Base-by-base conservation (phyloP, 2,329 filamentous ascomycete species). In the Fusarium chuoi region DNA sequence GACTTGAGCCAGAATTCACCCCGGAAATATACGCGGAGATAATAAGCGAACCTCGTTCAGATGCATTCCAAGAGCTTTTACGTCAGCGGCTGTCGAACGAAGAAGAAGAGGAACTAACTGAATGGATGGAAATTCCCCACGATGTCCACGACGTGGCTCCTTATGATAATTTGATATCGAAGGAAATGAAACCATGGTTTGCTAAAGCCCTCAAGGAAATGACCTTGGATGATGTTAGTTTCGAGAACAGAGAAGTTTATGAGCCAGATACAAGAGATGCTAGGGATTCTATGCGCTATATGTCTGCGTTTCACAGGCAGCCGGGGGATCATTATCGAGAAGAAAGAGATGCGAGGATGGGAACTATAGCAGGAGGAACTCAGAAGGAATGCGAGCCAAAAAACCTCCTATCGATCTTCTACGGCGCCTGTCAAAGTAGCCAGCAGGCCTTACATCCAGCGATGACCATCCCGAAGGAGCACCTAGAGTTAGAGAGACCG, bases 271-370 rank as follows among this genome's bases (percentile, higher is more conserved):
- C 17, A 1, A 33, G 30, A 17, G 61, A 57, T 18, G 44, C 39
- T 8, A 49, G 36, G 14, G 36, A 51, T 7, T 14, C 64, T 14
- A 45, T 67, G 30, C 7, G 30, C 7, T 64, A 28, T 15, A 36
- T 49, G 6, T 64, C 59, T 6, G n/a, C 42, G 9, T 83, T 49
- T 12, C 44, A 35, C 0, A 41, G 13, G 0, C 7, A 33, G 4
- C 44, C 44, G 0, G 33, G 26, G 6, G 44, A 59, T 17, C 35
- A 48, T n/a, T 26, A 38, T 28, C 12, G 18, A 36, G 48, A 52
- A 9, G 5, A 15, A 28, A n/a, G n/a, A n/a, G n/a, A n/a, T n/a
- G n/a, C n/a, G n/a, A n/a, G n/a, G n/a, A n/a, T n/a, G n/a, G n/a
- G n/a, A n/a, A n/a, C n/a, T n/a, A n/a, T n/a, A n/a, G n/a, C n/a